These are phyloP conservation scores for Camellia granthamiana DNA, from an alignment of 148 eudicot genomes.

Conservation along the genomic window DNA sequence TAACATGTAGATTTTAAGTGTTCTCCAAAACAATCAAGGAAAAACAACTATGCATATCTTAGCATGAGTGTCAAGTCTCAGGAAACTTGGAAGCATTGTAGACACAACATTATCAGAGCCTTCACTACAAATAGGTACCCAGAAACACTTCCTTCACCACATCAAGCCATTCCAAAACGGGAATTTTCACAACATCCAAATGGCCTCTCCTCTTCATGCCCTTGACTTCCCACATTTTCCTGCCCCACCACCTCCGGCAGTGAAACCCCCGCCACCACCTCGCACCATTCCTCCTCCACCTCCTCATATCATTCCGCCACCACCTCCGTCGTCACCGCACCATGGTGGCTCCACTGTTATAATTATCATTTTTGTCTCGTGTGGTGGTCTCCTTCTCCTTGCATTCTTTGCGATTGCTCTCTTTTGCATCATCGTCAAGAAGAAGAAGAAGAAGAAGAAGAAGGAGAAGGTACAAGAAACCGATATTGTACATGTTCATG, in stretches of 20 bases:
- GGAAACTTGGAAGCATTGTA: constrained; percentile 51
- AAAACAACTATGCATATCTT: constrained; percentile 39
- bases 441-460: constrained; percentile 45
- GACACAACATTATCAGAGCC: neutral
- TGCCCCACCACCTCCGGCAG: constrained; percentile 35
- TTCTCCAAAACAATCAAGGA: constrained; percentile 46
- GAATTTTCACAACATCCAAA: constrained; percentile 15
- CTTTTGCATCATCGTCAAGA: constrained; percentile 57
- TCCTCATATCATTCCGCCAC: constrained; percentile 24
- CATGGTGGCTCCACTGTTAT: constrained; percentile 47
- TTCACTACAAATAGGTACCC: constrained; percentile 28
- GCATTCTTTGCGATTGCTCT: constrained; percentile 52
- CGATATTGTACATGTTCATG: constrained; percentile 42
- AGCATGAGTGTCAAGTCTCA: constrained; percentile 58
- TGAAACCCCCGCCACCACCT: constrained; percentile 13
- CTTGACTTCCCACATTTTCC: constrained; percentile 28
- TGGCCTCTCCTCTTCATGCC: constrained; percentile 21
- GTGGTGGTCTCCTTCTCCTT: constrained; percentile 55
- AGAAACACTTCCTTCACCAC: constrained; percentile 1
- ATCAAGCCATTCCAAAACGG: constrained; percentile 3
- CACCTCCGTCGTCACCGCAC: constrained; percentile 38
- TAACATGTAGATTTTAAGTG: constrained; percentile 20
- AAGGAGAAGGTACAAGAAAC: constrained; percentile 35
- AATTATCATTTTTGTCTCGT: constrained; percentile 43
- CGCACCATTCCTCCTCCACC: constrained; percentile 22